phyloP scores from a whole-genome alignment of 495 filamentous ascomycete genomes.

The Evernia prunastri region DNA sequence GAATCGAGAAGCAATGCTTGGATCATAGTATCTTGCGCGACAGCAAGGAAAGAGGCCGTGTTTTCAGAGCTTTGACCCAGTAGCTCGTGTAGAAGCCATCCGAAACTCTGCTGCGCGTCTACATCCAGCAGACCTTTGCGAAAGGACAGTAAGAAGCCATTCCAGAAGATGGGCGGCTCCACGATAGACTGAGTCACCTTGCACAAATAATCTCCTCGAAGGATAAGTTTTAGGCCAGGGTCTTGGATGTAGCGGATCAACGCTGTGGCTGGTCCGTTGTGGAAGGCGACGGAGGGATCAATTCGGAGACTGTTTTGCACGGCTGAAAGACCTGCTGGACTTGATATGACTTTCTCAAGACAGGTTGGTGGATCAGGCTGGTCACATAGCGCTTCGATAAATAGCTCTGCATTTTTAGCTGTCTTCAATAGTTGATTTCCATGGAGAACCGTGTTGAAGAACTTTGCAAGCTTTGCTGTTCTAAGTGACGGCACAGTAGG shows the following conservation, averaged over 20 bases:
- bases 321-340: constrained; percentile 39
- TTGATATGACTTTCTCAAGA: constrained; percentile 50
- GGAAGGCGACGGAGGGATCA: constrained; percentile 44
- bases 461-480: constrained; percentile 13
- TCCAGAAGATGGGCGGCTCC: constrained; percentile 58
- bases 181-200: constrained; percentile 47
- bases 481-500: not conserved
- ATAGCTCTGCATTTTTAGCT: constrained; percentile 43
- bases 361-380: constrained; percentile 45
- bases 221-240: constrained; percentile 43
- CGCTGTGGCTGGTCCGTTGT: constrained; percentile 36
- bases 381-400: constrained; percentile 53
- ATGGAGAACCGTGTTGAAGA: constrained; percentile 31
- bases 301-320: constrained; percentile 45
- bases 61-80: constrained; percentile 37
- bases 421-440: constrained; percentile 33
- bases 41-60: constrained; percentile 24
- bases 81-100: constrained; percentile 55
- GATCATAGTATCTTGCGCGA: constrained; percentile 31
- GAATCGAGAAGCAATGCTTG: constrained; percentile 33
- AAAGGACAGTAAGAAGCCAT: constrained; percentile 44
- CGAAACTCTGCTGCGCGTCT: constrained; percentile 41
- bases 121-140: constrained; percentile 33
- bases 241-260: constrained; percentile 32
- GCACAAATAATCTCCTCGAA: constrained; percentile 48